These are phyloP conservation scores for Yarrowia deformans DNA, from an alignment of 805 yeast species.

Conservation along the genomic window DNA sequence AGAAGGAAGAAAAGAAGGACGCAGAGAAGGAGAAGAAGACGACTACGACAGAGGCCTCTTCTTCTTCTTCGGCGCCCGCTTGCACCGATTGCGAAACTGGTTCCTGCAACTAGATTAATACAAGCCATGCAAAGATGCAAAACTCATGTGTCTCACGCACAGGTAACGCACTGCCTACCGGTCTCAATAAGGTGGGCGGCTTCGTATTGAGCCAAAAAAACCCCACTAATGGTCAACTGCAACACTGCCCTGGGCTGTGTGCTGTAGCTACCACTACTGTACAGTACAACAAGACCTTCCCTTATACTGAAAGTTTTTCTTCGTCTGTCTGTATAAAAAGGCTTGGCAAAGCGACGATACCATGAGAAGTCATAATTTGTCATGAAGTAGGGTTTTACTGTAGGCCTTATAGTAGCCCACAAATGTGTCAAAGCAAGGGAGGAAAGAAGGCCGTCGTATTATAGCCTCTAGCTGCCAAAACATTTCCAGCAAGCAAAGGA, in stretches of 20 bases:
- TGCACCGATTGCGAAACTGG: constrained; percentile 11
- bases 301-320: background rate
- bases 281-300: background rate
- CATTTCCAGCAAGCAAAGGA: background rate
- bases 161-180: constrained; percentile 1
- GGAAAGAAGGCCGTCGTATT: too few relatives aligned
- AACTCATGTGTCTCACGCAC: constrained; percentile 13
- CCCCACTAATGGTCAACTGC: background rate
- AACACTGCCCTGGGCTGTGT: constrained; percentile 34
- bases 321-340: background rate
- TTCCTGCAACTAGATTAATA: background rate
- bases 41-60: too few relatives aligned
- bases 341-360: background rate
- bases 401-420: too few relatives aligned
- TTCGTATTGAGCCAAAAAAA: background rate
- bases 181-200: constrained; percentile 3
- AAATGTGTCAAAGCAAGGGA: background rate
- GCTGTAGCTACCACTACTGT: background rate
- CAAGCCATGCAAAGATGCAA: background rate
- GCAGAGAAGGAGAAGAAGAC: background rate
- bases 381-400: background rate
- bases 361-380: background rate
- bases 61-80: background rate
- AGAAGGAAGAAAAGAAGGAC: constrained; percentile 1
- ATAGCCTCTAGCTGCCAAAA: background rate